Conservation (phyloP, 2,329 filamentous ascomycete species). For the Spiromastix sp. region DNA sequence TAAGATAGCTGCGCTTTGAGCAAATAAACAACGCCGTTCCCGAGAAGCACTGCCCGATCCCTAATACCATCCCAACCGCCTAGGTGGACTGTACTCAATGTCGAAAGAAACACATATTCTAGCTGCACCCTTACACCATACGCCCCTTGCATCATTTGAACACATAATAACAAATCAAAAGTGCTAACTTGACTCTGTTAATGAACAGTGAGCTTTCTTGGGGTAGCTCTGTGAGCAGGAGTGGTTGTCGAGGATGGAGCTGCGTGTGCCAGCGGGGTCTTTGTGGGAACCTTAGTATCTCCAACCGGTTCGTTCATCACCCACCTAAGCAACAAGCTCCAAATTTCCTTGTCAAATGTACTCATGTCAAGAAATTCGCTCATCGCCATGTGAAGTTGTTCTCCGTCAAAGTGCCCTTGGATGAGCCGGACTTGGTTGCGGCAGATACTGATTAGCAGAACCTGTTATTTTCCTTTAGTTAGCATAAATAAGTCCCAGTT, state of each 20-base stretch:
- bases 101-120: too few species aligned
- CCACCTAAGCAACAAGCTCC: conserved; percentile 1
- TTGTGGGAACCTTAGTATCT: not conserved
- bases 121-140: too few species aligned
- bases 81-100: too few species aligned
- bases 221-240: not conserved
- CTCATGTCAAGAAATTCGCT: not conserved
- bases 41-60: too few species aligned
- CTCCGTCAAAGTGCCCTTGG: conserved; percentile 1
- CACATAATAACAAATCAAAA: too few species aligned
- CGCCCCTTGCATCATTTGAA: too few species aligned
- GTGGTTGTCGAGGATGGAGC: not conserved
- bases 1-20: too few species aligned
- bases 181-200: too few species aligned
- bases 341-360: not conserved
- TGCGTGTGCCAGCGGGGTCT: not conserved
- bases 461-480: not conserved
- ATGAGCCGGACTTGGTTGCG: not conserved
- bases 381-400: not conserved
- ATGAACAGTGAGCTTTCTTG: not conserved
- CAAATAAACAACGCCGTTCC: too few species aligned
- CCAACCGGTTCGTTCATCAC: not conserved
- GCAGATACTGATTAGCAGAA: not conserved
- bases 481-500: not conserved
- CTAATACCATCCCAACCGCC: too few species aligned